Base-by-base conservation (phyloP, 176 grass and related monocot species). In the Triticum timopheevii region DNA sequence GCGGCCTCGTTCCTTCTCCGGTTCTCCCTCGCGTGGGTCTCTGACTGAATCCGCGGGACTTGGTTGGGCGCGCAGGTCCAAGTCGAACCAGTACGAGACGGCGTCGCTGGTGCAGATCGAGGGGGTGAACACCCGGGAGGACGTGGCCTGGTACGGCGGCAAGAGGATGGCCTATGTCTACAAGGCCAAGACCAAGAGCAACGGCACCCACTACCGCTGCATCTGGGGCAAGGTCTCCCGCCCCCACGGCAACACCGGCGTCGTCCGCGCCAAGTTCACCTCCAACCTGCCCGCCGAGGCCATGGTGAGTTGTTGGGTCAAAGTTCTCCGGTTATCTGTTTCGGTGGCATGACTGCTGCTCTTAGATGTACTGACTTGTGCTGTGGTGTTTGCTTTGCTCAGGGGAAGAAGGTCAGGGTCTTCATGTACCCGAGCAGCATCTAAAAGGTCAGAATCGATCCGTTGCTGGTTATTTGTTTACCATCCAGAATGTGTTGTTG, bases 381-480 rank as follows among this genome's bases (percentile, higher is more conserved):
- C 19, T 81, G 17, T 39, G 15, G 25, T 39, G 4, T 63, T 63
- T 90, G 19, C 20, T 17, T 40, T 47, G 12, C 35, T 80, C 79
- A 97, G 92, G 94, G 94, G 10, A 62, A 82, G n/a, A 94, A 97
- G 89, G 92, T 97, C 61, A 86, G 94, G 69, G 90, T 94, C 65
- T 94, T 93, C 92, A 97, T 97, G 94, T 94, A 93, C 81, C 92
- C 94, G 38, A 97, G 92, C 92, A 97, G 87, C 79, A 94, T 97
- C 89, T 93, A 78, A 80, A 80, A 90, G 92, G 92, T 93, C 20
- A 16, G 88, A 38, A 47, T 81, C 52, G 4, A 38, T 9, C 36
- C 6, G 0, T 77, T 77, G 25, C 17, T 56, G 2, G 16, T 6
- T 33, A 1, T 56, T 22, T 77, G 10, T 17, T 10, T 76, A 76